Percentiles rank a stretch among this genome's conserved stretches.
These are phyloP conservation scores for Talaromyces wortmannii DNA, from an alignment of 495 filamentous ascomycete genomes.

Conservation along the genomic window DNA sequence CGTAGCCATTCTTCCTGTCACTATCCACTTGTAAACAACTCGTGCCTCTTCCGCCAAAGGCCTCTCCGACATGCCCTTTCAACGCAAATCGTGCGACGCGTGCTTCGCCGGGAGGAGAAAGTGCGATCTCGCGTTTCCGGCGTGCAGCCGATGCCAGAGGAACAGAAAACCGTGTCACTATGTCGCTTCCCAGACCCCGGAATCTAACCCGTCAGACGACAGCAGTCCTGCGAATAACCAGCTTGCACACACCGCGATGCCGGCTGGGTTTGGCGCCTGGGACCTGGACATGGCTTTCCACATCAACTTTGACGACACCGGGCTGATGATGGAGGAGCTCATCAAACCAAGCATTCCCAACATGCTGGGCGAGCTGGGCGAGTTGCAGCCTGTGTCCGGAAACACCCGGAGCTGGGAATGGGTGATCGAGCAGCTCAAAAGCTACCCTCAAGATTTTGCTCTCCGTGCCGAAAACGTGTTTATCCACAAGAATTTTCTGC, in stretches of 20 bases:
- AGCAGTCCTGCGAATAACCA: not conserved
- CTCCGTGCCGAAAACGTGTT: not conserved
- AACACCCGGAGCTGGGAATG: not conserved
- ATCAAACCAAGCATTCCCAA: not conserved
- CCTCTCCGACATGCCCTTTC: not conserved
- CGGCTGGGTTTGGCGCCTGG: not conserved
- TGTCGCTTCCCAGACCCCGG: not conserved
- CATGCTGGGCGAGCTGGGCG: not conserved
- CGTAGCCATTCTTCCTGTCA: too few relatives aligned
- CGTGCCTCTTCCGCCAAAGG: not conserved
- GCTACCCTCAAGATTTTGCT: not conserved
- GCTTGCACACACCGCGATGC: not conserved
- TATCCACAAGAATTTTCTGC: not conserved
- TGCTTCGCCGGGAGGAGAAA: not conserved
- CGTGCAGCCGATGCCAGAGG: not conserved
- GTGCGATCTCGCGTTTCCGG: not conserved
- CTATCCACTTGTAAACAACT: too few relatives aligned
- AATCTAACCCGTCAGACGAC: not conserved
- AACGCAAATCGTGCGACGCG: not conserved
- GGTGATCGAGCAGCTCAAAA: not conserved
- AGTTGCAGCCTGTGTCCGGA: not conserved
- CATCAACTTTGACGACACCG: not conserved
- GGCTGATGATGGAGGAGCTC: not conserved
- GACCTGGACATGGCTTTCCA: not conserved
- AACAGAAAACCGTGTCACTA: slow-evolving; percentile 1